These are phyloP conservation scores for Apiospora hydei DNA, from an alignment of 2,329 filamentous ascomycete genomes.

Conservation along the genomic window DNA sequence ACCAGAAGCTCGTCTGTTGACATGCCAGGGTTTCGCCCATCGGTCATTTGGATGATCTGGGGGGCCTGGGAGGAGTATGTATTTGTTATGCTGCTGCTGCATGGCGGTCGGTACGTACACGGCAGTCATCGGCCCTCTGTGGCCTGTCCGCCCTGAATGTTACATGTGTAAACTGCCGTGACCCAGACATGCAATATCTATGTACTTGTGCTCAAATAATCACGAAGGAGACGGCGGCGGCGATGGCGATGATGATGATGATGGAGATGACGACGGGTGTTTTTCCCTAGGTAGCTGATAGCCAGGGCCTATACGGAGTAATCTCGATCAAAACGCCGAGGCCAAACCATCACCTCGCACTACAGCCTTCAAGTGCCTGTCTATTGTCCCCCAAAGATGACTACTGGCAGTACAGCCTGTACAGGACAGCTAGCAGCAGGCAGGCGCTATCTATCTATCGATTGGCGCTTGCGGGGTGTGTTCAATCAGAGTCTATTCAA, in stretches of 20 bases:
- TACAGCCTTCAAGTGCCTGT: background rate
- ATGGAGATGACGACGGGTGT: background rate
- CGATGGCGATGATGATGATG: background rate
- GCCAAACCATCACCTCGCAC: slow-evolving; percentile 4
- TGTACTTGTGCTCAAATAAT: background rate
- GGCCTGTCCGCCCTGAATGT: slow-evolving; percentile 10
- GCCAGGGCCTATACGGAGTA: background rate
- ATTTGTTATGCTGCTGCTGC: slow-evolving; percentile 10
- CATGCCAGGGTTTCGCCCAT: slow-evolving; percentile 21
- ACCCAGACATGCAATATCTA: slow-evolving; percentile 4
- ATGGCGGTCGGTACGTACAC: slow-evolving; percentile 10
- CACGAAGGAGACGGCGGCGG: background rate
- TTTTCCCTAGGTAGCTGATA: background rate
- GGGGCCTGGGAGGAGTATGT: background rate
- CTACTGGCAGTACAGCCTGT: background rate
- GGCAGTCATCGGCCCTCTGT: slow-evolving; percentile 15
- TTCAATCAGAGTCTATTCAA: slow-evolving; percentile 22
- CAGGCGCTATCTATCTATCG: slow-evolving; percentile 16
- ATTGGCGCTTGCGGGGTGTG: slow-evolving; percentile 20
- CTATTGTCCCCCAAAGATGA: slow-evolving; percentile 9
- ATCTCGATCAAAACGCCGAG: slow-evolving; percentile 21
- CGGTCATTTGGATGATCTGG: slow-evolving; percentile 19
- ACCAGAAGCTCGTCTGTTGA: slow-evolving; percentile 28
- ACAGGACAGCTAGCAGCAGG: slow-evolving; percentile 7
- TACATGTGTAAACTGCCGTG: slow-evolving; percentile 13